Conservation (phyloP, 2,329 filamentous ascomycete species). For the Teratosphaeria pseudoeucalypti region DNA sequence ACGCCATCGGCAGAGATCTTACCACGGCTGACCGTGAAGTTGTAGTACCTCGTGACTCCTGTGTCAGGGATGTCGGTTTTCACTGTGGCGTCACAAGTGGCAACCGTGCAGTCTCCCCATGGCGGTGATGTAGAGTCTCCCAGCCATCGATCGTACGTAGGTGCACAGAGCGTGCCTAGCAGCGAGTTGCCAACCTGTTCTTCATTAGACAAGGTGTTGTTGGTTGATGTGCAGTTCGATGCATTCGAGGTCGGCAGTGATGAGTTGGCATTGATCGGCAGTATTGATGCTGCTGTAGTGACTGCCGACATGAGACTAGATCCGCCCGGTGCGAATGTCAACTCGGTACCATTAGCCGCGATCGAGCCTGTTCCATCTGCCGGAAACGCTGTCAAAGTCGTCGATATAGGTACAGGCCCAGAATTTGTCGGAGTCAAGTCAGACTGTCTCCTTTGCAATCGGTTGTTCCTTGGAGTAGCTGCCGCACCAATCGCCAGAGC, state of each 20-base stretch:
- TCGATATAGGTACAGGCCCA: not conserved
- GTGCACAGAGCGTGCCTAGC: conserved; percentile 13
- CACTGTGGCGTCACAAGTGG: conserved; percentile 19
- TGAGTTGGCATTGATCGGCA: not conserved
- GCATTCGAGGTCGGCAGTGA: not conserved
- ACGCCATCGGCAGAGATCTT: conserved; percentile 39
- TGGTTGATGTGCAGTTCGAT: not conserved
- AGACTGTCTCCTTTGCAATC: not conserved
- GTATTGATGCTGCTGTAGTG: not conserved
- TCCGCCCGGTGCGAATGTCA: not conserved
- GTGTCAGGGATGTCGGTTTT: conserved; percentile 25
- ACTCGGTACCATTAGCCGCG: not conserved
- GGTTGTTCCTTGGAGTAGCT: conserved; percentile 1
- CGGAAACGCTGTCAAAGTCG: not conserved
- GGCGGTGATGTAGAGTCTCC: conserved; percentile 10
- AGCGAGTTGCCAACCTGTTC: conserved; percentile 16
- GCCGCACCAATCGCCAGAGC: conserved; percentile 4
- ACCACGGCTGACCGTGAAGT: conserved; percentile 31
- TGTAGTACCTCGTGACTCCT: conserved; percentile 32
- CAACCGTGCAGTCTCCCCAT: conserved; percentile 18
- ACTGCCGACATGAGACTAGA: not conserved
- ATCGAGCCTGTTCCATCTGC: not conserved
- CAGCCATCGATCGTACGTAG: conserved; percentile 17
- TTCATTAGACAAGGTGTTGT: conserved; percentile 10
- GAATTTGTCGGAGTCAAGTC: not conserved